Percentiles rank a stretch among this genome's conserved stretches.
These are phyloP conservation scores for Neoboletus brunneissimus DNA, from an alignment of 768 basidiomycete species.

Conservation along the genomic window DNA sequence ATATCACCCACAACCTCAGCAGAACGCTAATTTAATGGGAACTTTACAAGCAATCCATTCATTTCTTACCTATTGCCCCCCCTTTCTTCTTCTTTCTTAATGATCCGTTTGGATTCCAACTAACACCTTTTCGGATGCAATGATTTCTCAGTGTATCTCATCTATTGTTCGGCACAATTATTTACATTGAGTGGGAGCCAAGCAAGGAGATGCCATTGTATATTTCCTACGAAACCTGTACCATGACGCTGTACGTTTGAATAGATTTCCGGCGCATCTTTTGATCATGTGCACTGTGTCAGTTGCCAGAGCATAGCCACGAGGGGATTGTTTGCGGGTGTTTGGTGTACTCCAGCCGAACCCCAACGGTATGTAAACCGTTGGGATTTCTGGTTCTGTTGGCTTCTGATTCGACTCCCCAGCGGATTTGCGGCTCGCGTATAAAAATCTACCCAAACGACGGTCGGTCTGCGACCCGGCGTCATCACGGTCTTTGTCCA, in stretches of 20 bases:
- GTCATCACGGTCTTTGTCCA: slow-evolving; percentile 29
- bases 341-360: slow-evolving; percentile 27
- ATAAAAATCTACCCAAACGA: slow-evolving; percentile 33
- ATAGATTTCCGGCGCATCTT: background rate
- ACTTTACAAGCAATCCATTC: slow-evolving; percentile 5
- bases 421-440: slow-evolving; percentile 22
- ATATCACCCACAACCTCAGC: slow-evolving; percentile 15
- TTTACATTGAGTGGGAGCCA: background rate
- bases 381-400: background rate
- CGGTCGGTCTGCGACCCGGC: slow-evolving; percentile 27
- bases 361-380: slow-evolving; percentile 26
- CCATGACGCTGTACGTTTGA: slow-evolving; percentile 10
- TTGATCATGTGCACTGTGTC: background rate
- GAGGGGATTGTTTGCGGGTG: slow-evolving; percentile 16
- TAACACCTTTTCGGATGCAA: slow-evolving; percentile 13
- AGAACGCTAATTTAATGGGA: slow-evolving; percentile 21
- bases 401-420: slow-evolving; percentile 19
- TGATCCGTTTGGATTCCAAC: slow-evolving; percentile 15
- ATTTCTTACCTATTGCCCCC: background rate
- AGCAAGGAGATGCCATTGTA: slow-evolving; percentile 6
- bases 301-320: background rate
- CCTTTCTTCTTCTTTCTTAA: background rate
- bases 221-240: slow-evolving; percentile 23
- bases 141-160: slow-evolving; percentile 17
- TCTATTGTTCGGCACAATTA: slow-evolving; percentile 12